A percentile compares a stretch with the other conserved stretches of the same genome.
These are phyloP conservation scores for Eremochloa ophiuroides DNA, from an alignment of 176 grass and related monocot genomes.

Conservation along the genomic window DNA sequence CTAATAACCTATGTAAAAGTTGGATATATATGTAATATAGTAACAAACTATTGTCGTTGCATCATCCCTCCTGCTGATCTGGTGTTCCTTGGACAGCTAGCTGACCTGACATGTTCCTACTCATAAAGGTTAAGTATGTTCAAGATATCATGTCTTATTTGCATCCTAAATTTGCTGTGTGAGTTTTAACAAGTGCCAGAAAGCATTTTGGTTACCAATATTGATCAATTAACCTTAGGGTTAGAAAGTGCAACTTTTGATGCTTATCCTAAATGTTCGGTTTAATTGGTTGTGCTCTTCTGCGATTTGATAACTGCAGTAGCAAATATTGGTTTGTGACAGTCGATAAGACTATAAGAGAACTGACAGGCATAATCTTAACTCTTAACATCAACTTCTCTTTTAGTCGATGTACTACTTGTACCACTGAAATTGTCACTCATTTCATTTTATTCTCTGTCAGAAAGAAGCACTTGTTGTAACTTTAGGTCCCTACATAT, in stretches of 20 bases:
- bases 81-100: neutral
- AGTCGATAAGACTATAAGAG: neutral
- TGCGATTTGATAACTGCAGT: neutral
- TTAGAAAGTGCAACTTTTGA: constrained; percentile 8
- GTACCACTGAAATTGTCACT: neutral
- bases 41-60: neutral
- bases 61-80: neutral
- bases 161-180: neutral
- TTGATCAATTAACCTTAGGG: neutral
- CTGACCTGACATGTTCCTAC: neutral
- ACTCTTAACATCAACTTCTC: constrained; percentile 3
- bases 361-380: neutral
- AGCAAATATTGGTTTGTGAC: neutral
- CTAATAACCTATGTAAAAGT: neutral
- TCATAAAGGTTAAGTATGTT: neutral
- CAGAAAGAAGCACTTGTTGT: constrained; percentile 1
- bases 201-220: neutral
- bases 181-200: neutral
- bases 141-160: neutral
- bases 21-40: neutral
- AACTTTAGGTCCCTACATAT: neutral
- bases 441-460: neutral
- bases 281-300: neutral
- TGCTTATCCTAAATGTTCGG: constrained; percentile 5
- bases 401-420: constrained; percentile 4